These are phyloP conservation scores for Pythium sukuiense DNA, from an alignment of 352 stramenopile species.

Conservation along the genomic window DNA sequence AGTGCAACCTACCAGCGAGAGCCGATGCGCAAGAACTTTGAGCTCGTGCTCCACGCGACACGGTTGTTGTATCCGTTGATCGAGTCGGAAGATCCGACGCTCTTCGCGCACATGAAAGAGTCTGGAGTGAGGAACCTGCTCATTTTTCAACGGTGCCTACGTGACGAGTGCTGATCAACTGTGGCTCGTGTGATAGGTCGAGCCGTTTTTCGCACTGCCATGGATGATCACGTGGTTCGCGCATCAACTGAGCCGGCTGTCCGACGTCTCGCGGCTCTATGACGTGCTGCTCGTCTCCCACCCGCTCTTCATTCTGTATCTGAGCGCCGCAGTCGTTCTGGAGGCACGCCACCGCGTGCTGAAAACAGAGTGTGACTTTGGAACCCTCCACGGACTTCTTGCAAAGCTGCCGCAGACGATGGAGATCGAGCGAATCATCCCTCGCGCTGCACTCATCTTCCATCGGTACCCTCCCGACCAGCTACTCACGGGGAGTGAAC, in stretches of 20 bases:
- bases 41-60: slow-evolving; percentile 64
- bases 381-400: slow-evolving; percentile 69
- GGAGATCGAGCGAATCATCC: slow-evolving; percentile 67
- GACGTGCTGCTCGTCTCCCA: slow-evolving; percentile 93
- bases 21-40: slow-evolving; percentile 84
- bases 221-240: slow-evolving; percentile 96
- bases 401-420: slow-evolving; percentile 75
- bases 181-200: slow-evolving; percentile 50
- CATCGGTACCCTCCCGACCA: slow-evolving; percentile 51
- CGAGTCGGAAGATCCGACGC: slow-evolving; percentile 53
- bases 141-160: background rate
- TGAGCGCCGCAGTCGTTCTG: slow-evolving; percentile 79
- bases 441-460: slow-evolving; percentile 50
- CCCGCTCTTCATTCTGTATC: slow-evolving; percentile 91
- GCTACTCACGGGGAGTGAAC: slow-evolving; percentile 27
- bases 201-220: slow-evolving; percentile 92
- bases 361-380: slow-evolving; percentile 75
- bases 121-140: slow-evolving; percentile 42
- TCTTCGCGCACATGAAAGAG: slow-evolving; percentile 67
- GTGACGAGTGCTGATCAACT: background rate
- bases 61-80: slow-evolving; percentile 73
- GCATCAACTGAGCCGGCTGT: slow-evolving; percentile 88
- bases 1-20: slow-evolving; percentile 90
- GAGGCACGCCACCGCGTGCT: slow-evolving; percentile 56
- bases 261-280: slow-evolving; percentile 89